Conservation (phyloP, 352 stramenopile species). For the Globisporangium spinosum region DNA sequence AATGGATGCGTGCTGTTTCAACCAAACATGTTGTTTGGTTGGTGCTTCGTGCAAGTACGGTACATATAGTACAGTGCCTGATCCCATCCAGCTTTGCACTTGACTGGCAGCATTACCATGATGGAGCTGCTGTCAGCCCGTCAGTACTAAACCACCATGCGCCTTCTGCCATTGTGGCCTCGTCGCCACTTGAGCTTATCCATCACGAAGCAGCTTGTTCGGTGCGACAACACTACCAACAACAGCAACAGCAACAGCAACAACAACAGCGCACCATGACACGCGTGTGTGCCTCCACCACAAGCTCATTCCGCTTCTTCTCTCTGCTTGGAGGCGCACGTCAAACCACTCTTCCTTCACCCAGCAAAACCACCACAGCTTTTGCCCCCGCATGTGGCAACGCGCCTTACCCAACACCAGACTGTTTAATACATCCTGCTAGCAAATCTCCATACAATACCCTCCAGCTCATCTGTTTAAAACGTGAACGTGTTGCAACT, state of each 20-base stretch:
- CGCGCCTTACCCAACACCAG: neutral
- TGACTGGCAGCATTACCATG: neutral
- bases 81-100: neutral
- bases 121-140: neutral
- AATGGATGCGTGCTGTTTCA: neutral
- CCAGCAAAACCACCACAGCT: constrained; percentile 1
- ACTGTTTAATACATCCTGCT: neutral
- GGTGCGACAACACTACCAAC: neutral
- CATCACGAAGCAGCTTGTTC: neutral
- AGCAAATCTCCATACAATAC: neutral
- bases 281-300: constrained; percentile 1
- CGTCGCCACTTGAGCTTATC: neutral
- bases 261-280: neutral
- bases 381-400: neutral
- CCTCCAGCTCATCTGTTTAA: neutral
- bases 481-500: neutral
- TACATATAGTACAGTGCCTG: neutral
- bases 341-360: constrained; percentile 7
- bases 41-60: neutral
- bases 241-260: neutral
- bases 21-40: neutral
- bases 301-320: constrained; percentile 14
- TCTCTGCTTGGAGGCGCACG: constrained; percentile 1
- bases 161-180: neutral
- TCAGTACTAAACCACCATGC: neutral